Base-by-base conservation (phyloP, 2,329 filamentous ascomycete genomes). In the Claviceps cyperi region DNA sequence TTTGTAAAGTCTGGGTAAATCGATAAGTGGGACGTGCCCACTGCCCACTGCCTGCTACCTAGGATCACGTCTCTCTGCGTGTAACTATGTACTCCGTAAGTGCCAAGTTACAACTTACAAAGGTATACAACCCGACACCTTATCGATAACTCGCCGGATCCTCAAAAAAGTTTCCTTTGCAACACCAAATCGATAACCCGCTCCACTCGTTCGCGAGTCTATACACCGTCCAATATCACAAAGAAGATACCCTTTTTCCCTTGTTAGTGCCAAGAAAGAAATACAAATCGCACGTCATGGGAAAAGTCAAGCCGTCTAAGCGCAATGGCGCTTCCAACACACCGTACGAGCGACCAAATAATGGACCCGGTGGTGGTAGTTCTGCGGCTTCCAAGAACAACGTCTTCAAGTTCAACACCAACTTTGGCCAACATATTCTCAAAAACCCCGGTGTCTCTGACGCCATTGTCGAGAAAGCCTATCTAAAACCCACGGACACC, bases 371-470 rank as follows among this genome's bases (percentile, higher is more conserved):
- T 49, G 21, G 17, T 15, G 54, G 51, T 50, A 28, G 17, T 15
- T 22, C 47, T 5, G 46, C 40, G 4, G 49, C 56, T n/a, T 57
- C 53, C 51, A 72, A 72, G 61, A 89, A 94, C 71, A 90, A 86
- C 60, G 87, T 96, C 67, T 97, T 97, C 79, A 94, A 94, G 66
- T 94, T 96, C 80, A 95, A 94, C 73, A 92, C 85, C 59, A 74
- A 91, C 65, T 79, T 92, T 57, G 89, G 91, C 59, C 75, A 78
- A 64, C 88, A 97, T 66, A 92, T 98, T 54, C 76, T 97, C 56
- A 96, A 95, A 66, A 94, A 94, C 66, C 86, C 86, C 1, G 85
- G 86, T 60, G 84, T 94, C 46, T 84, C 86, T 4, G 81, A 86
- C 62, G 81, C 81, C 48, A 91, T 71, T 51, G 68, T 71, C 55